phyloP scores from a whole-genome alignment of 2,329 filamentous ascomycete species.

The Exserohilum turcica region DNA sequence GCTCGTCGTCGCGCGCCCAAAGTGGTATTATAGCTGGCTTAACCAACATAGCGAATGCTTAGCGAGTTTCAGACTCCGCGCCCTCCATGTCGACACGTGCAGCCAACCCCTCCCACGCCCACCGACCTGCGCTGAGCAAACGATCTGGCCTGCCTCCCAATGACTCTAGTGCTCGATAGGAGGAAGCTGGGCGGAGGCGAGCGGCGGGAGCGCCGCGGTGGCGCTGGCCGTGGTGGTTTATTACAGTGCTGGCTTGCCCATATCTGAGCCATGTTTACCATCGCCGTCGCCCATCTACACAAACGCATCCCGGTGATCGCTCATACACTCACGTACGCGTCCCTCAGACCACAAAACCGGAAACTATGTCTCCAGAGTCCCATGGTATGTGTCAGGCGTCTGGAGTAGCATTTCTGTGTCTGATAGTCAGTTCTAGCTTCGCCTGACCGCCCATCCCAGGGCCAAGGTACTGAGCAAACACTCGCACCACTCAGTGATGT shows the following conservation, averaged over 20 bases:
- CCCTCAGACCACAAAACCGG: constrained; percentile 23
- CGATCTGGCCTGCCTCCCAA: constrained; percentile 18
- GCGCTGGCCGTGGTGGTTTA: constrained; percentile 38
- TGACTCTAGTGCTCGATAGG: constrained; percentile 20
- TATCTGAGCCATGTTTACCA: constrained; percentile 25
- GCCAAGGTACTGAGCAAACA: constrained; percentile 40
- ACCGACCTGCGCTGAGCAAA: constrained; percentile 10
- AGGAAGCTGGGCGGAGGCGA: constrained; percentile 15
- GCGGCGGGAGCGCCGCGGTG: constrained; percentile 21
- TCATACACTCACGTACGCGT: constrained; percentile 16
- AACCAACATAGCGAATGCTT: constrained; percentile 25
- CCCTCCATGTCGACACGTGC: constrained; percentile 12
- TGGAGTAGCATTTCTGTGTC: constrained; percentile 20
- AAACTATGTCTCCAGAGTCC: constrained; percentile 40
- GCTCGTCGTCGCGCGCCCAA: constrained; percentile 13
- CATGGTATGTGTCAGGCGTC: constrained; percentile 36
- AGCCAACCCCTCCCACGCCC: constrained; percentile 18
- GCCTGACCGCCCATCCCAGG: constrained; percentile 28
- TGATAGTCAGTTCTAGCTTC: constrained; percentile 36
- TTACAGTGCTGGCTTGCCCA: constrained; percentile 36
- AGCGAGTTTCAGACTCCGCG: constrained; percentile 39
- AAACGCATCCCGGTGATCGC: constrained; percentile 27
- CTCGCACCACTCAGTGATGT: constrained; percentile 29
- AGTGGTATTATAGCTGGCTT: constrained; percentile 12
- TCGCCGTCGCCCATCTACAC: constrained; percentile 31